Base-by-base conservation (phyloP, 2,329 filamentous ascomycete genomes). In the Ceratocystis alfenasii region DNA sequence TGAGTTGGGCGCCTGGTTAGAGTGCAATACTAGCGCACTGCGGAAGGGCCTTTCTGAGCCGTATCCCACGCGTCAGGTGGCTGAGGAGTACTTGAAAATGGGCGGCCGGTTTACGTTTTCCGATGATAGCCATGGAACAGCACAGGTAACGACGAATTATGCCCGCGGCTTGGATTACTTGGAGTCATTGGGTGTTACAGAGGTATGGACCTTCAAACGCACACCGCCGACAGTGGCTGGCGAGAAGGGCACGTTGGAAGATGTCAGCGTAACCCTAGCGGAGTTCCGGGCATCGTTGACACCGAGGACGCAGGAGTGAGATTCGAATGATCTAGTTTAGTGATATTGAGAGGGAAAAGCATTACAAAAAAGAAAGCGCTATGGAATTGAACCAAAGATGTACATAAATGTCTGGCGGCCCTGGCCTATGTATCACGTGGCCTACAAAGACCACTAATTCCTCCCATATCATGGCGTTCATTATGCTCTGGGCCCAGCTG, bases 91-190 rank as follows among this genome's bases (percentile, higher is more conserved):
- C 78, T 72, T 91, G 65, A 76, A 76, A 6, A 80, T 89, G 71
- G 87, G 87, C 28, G 92, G 94, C 28, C 83, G 83, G 68, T 95
- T 97, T 75, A 95, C 90, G 64, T 81, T 99, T 71, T 96, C 90
- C 5, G 94, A 99, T 74, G 94, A 99, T 76, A 96, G 91, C 74
- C 94, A 99, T 77, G 89, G 89, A 48, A 82, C 90, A 67, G 87
- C 83, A 1, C 93, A 99, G 73, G 82, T 99, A 4, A 90, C 86
- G n/a, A 86, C 90, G 63, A 93, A 95, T 73, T 97, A 94, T 76
- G 73, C 74, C 59, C 83, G 82, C 50, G 84, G 88, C 4, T 76
- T 95, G 67, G 79, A 83, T 0, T 96, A 89, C 74, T 77, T 95
- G 66, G 80, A 84, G 69, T 80, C 78, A 67, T 76, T 90, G 12